Conservation (phyloP, 2,329 filamentous ascomycete species). For the Lasiodiplodia hormozganensis region DNA sequence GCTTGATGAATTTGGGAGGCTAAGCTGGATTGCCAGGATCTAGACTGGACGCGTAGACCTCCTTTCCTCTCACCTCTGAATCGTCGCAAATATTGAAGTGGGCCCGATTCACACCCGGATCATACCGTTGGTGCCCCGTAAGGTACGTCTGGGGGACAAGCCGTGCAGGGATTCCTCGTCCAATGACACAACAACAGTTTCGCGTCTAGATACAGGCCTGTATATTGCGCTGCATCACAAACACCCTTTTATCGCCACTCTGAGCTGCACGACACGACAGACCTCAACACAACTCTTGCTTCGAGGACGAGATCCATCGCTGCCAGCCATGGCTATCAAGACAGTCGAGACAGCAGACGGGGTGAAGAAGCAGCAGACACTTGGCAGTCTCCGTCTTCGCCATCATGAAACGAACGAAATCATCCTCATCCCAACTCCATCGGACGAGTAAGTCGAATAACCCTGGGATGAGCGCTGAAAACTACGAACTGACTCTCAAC, state of each 20-base stretch:
- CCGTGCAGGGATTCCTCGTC: slow-evolving; percentile 11
- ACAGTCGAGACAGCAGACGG: slow-evolving; percentile 26
- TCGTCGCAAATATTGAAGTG: background rate
- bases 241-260: slow-evolving; percentile 5
- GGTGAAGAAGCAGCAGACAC: slow-evolving; percentile 26
- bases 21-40: background rate
- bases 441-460: slow-evolving; percentile 32
- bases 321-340: slow-evolving; percentile 26
- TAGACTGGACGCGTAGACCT: slow-evolving; percentile 3
- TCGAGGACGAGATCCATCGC: background rate
- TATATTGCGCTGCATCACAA: slow-evolving; percentile 10
- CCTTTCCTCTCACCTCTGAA: background rate
- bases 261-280: slow-evolving; percentile 1
- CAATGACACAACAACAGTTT: slow-evolving; percentile 15
- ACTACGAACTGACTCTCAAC: slow-evolving; percentile 41
- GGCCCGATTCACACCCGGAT: slow-evolving; percentile 14
- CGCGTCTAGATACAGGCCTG: slow-evolving; percentile 11
- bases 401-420: slow-evolving; percentile 52
- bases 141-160: slow-evolving; percentile 3
- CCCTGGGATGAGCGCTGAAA: too few species aligned
- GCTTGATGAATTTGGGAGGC: background rate
- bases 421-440: slow-evolving; percentile 60
- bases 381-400: slow-evolving; percentile 30
- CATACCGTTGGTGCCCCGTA: background rate
- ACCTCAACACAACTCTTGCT: slow-evolving; percentile 8